Base-by-base conservation (phyloP, 371 early-diverging fungal species). In the Mortierella sp. region DNA sequence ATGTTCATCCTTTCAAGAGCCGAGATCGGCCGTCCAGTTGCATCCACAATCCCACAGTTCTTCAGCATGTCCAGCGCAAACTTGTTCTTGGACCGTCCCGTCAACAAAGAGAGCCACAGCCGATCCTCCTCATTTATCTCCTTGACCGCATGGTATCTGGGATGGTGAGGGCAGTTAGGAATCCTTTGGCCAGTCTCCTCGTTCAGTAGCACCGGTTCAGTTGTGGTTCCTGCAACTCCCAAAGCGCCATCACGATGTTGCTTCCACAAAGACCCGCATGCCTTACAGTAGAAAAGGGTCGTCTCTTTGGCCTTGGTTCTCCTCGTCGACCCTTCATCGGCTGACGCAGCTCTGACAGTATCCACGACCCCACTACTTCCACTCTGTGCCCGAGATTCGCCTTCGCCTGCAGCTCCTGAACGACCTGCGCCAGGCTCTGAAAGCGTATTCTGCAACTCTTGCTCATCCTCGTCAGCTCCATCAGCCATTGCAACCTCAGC, bases 41-140 rank as follows among this genome's bases (percentile, higher is more conserved):
- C 74, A 67, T 86, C 86, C 0, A 86, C 82, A 57, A 86, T 86
- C 26, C 86, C 86, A 53, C 86, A 86, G 14, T 71, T 71, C 46
- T 81, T 80, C 69, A 86, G 50, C 82, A 86, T 81, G 55, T 86
- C 86, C 61, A 86, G 70, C 16, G 86, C 82, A 76, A 86, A 86
- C 61, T 79, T 78, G 74, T 86, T 86, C 79, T 77, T 86, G 50
- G 79, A 57, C n/a, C 86, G 76, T 10, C 82, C 81, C 2, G 74
- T 46, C 76, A 84, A 51, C 71, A 80, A 11, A 0, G 81, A 77
- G 3, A 77, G 75, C 50, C 80, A 43, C 61, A 77, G 67, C 24
- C 46, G 70, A 19, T 84, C 81, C 21, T 84, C 80, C 46, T 84
- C 81, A 10, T 40, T 67, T 10, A 84, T 64, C 43, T 75, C 79